Evolutionary conservation across 225 moss, liverwort and hornwort species (phyloP), one percentile per base, ranked within the genome.

Genomic region (Polytrichum commune): DNA sequence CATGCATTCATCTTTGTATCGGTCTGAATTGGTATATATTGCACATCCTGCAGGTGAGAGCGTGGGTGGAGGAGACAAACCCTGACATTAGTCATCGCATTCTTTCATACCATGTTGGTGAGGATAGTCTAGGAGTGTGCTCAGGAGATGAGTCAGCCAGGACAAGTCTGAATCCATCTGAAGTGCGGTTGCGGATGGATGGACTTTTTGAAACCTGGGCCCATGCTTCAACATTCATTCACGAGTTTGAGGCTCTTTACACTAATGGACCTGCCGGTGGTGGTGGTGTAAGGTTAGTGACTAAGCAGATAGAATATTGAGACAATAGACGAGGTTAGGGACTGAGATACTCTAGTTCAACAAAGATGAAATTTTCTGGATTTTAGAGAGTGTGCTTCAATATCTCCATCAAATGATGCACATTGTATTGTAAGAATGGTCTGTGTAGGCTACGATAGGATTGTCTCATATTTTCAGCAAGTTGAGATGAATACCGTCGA

Each of bases 231-330:
- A 90, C 61, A 74, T 84, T 93, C 53, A 62, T 85, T 62, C 85
- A 78, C 69, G 93, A 93, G 72, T 93, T 93, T 56, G 91, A 77
- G 82, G 93, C 93, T 67, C 85, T 93, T 73, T 93, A 93, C 76
- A 91, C 88, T 29, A 93, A 93, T 68, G 93, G 93, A 23, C 93
- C 93, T 75, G 93, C 93, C 20, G 93, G 93, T 78, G 93, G 93
- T 28, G 93, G 93, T 70, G 93, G 93, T 77, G 86, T 93, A 68
- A 89, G 93, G 93, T 93, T 53, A 72, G 74, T 68, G 19, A 8
- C n/a, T 23, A 46, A 46, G 46, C 3, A 46, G 13, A 13, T 46
- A 46, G 46, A 60, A 60, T 22, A n/a, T 60, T 24, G 22, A 60
- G 22, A 23, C 60, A 60, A 24, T 23, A 60, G 24, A 60, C 7